These are phyloP conservation scores for Euphorbia celastroides DNA, from an alignment of 441 rosid genomes.

Conservation along the genomic window DNA sequence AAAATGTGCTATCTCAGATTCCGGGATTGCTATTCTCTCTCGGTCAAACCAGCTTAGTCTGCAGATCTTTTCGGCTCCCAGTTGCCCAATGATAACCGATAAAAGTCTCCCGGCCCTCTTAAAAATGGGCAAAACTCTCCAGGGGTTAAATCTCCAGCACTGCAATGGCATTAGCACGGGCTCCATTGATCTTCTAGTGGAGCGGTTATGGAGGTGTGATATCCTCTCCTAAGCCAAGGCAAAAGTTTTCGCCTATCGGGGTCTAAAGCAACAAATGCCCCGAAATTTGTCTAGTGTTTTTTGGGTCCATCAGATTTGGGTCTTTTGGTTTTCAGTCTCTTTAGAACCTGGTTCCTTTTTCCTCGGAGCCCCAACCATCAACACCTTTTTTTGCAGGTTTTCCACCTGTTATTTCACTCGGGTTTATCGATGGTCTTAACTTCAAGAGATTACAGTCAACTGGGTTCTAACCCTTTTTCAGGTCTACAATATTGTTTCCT, in stretches of 20 bases:
- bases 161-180: constrained; percentile 58
- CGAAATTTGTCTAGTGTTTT: constrained; percentile 39
- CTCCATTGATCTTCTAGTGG: constrained; percentile 49
- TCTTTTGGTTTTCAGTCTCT: constrained; percentile 19
- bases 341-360: constrained; percentile 29
- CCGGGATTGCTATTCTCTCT: constrained; percentile 57
- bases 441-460: constrained; percentile 40
- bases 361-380: constrained; percentile 35
- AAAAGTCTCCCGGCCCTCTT: constrained; percentile 45
- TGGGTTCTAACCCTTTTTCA: constrained; percentile 34
- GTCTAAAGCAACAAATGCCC: background rate
- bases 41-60: constrained; percentile 41
- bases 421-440: constrained; percentile 32
- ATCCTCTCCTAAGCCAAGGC: constrained; percentile 46
- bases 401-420: constrained; percentile 39
- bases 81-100: constrained; percentile 67
- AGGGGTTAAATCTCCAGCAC: constrained; percentile 73
- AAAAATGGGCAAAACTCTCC: constrained; percentile 47
- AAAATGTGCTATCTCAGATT: constrained; percentile 57
- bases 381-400: constrained; percentile 36
- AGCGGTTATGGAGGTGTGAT: constrained; percentile 75
- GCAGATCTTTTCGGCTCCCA: constrained; percentile 60
- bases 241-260: too few relatives aligned
- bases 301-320: constrained; percentile 56
- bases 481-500: constrained; percentile 18